These are phyloP conservation scores for Colletotrichum tofieldiae DNA, from an alignment of 2,329 filamentous ascomycete genomes.

Conservation along the genomic window DNA sequence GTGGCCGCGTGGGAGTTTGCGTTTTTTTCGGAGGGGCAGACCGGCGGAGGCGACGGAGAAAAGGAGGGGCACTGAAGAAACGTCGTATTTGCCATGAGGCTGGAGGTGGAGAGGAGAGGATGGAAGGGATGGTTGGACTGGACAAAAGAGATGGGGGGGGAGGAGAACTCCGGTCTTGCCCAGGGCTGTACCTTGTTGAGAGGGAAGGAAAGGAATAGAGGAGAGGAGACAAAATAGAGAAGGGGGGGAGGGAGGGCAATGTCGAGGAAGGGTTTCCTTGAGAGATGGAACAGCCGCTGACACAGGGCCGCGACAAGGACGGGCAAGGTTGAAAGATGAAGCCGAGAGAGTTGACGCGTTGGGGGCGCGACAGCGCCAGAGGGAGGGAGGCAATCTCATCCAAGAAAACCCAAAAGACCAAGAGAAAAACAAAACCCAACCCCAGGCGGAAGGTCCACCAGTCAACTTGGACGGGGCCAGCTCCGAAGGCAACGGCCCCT, in stretches of 20 bases:
- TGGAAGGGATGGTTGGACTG: background rate
- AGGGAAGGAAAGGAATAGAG: no score
- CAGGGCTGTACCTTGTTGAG: conserved; percentile 16
- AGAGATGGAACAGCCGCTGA: conserved; percentile 26
- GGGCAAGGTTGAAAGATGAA: conserved; percentile 1
- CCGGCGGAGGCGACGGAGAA: conserved; percentile 10
- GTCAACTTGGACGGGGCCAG: conserved; percentile 2
- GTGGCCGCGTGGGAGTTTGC: conserved; percentile 27
- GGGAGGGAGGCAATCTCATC: background rate
- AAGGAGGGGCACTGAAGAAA: conserved; percentile 24
- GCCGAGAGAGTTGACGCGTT: background rate
- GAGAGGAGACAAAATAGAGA: background rate
- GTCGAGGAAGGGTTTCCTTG: conserved; percentile 9
- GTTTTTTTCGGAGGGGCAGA: conserved; percentile 26
- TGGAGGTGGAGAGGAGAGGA: background rate
- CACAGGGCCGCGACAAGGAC: conserved; percentile 16
- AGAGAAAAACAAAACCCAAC: background rate
- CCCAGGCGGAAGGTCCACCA: background rate
- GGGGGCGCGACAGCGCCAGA: background rate
- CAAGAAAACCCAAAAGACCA: background rate
- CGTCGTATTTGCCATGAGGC: conserved; percentile 18
- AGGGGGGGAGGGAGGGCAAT: background rate
- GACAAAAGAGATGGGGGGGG: background rate
- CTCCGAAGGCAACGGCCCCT: background rate
- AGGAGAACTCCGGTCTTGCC: background rate